Evolutionary conservation across 106 monocot genomes (phyloP).

Genomic region (Dendrobium catenatum): DNA sequence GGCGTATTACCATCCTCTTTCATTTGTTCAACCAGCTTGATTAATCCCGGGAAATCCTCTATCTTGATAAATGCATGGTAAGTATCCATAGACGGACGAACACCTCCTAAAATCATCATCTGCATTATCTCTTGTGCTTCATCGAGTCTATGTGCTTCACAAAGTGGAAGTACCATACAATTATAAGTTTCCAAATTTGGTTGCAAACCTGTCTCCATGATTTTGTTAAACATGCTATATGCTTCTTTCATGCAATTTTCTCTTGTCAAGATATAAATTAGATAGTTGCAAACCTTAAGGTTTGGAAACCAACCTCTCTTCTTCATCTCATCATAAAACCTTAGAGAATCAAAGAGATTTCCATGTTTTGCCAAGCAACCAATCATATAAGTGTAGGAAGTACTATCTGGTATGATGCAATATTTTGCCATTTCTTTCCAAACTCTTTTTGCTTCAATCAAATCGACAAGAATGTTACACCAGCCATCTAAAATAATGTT

Average conservation of each 20-base stretch:
- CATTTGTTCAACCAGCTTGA: slow-evolving; percentile 57
- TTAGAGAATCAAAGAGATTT: slow-evolving; percentile 69
- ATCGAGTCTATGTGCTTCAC: slow-evolving; percentile 59
- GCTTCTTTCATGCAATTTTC: slow-evolving; percentile 69
- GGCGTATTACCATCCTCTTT: slow-evolving; percentile 44
- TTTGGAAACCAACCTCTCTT: slow-evolving; percentile 35
- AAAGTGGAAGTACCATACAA: slow-evolving; percentile 66
- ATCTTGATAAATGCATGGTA: slow-evolving; percentile 63
- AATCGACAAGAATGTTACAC: slow-evolving; percentile 64
- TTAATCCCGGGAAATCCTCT: slow-evolving; percentile 41
- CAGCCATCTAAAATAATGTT: slow-evolving; percentile 74
- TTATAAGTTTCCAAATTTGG: slow-evolving; percentile 62
- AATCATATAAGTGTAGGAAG: slow-evolving; percentile 73
- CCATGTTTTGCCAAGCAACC: slow-evolving; percentile 63
- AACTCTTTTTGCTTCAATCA: slow-evolving; percentile 73
- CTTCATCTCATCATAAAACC: slow-evolving; percentile 93
- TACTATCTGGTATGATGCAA: slow-evolving; percentile 68
- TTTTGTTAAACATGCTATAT: slow-evolving; percentile 42
- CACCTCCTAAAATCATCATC: background rate
- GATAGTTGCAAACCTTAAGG: slow-evolving; percentile 48
- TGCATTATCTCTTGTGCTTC: slow-evolving; percentile 32
- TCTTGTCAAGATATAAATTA: slow-evolving; percentile 59
- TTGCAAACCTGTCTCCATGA: slow-evolving; percentile 42
- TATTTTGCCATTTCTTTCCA: slow-evolving; percentile 91
- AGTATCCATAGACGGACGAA: slow-evolving; percentile 48